Percentiles rank a stretch among this genome's conserved stretches.
These are phyloP conservation scores for Microcera coccophila DNA, from an alignment of 2,329 filamentous ascomycete genomes.

Conservation along the genomic window DNA sequence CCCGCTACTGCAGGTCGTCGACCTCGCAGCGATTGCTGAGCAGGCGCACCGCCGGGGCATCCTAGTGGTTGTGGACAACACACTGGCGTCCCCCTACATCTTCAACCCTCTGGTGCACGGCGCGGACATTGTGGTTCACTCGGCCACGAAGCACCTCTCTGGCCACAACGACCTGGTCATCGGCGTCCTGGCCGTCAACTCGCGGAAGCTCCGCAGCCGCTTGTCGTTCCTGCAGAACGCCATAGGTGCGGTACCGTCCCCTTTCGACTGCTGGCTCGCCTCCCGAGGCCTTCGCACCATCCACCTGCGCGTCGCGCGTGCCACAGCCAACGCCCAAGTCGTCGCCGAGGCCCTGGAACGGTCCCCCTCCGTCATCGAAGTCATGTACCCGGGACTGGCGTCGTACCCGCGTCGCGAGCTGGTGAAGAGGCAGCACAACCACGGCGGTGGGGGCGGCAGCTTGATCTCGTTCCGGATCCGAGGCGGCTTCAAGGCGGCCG, in stretches of 20 bases:
- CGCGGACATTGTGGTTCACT: conserved; percentile 94
- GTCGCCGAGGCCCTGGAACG: conserved; percentile 74
- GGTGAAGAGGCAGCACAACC: conserved; percentile 85
- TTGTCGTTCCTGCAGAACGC: conserved; percentile 94
- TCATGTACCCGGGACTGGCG: conserved; percentile 91
- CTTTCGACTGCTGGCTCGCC: conserved; percentile 97
- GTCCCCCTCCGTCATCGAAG: conserved; percentile 76
- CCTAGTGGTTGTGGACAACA: conserved; percentile 98
- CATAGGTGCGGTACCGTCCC: conserved; percentile 87
- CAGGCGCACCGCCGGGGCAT: conserved; percentile 85
- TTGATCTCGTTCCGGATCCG: conserved; percentile 96
- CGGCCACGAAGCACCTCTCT: conserved; percentile 98
- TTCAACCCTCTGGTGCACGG: conserved; percentile 95
- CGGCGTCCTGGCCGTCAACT: conserved; percentile 95
- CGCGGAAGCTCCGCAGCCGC: conserved; percentile 68
- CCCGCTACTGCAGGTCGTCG: conserved; percentile 86
- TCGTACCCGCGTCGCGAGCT: conserved; percentile 85
- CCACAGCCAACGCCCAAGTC: too few relatives aligned
- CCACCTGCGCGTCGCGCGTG: conserved; percentile 85
- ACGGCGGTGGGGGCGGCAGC: conserved; percentile 88
- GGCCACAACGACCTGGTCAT: conserved; percentile 96
- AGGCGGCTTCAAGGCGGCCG: conserved; percentile 79
- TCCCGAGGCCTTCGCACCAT: conserved; percentile 96
- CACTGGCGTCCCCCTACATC: conserved; percentile 92
- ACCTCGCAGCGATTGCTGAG: conserved; percentile 80